Evolutionary conservation across 2,329 filamentous ascomycete species (phyloP).

Genomic region (Gnomoniopsis smithogilvyi): DNA sequence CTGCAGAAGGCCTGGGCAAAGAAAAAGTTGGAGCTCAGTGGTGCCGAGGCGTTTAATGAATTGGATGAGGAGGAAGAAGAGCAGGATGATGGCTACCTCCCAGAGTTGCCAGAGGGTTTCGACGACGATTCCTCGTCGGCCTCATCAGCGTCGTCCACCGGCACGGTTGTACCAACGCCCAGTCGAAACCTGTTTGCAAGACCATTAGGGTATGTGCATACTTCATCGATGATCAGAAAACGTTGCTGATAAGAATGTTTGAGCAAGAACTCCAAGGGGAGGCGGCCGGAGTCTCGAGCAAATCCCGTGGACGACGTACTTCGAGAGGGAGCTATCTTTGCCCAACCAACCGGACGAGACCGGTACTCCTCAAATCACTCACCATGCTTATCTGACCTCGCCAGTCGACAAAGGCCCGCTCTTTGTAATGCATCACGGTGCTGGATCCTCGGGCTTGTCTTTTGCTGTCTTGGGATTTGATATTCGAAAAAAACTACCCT

Average conservation of each 20-base stretch:
- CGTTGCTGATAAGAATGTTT: background rate
- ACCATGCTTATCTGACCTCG: slow-evolving; percentile 87
- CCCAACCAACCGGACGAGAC: slow-evolving; percentile 38
- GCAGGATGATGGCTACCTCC: slow-evolving; percentile 32
- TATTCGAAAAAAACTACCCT: slow-evolving; percentile 72
- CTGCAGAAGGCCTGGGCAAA: slow-evolving; percentile 77
- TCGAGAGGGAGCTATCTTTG: slow-evolving; percentile 81
- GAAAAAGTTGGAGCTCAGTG: slow-evolving; percentile 63
- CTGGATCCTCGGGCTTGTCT: slow-evolving; percentile 86
- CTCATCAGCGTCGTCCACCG: slow-evolving; percentile 88
- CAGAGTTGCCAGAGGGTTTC: slow-evolving; percentile 42
- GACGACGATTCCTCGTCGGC: slow-evolving; percentile 71
- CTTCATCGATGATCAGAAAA: background rate
- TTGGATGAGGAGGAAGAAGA: slow-evolving; percentile 46
- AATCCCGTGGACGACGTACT: slow-evolving; percentile 85
- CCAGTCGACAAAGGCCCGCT: slow-evolving; percentile 73
- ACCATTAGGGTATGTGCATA: slow-evolving; percentile 57
- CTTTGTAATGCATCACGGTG: slow-evolving; percentile 93
- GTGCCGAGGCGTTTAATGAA: slow-evolving; percentile 48
- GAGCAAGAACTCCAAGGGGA: slow-evolving; percentile 39
- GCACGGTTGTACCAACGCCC: slow-evolving; percentile 81
- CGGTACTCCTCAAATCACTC: slow-evolving; percentile 48
- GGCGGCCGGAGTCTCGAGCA: slow-evolving; percentile 56
- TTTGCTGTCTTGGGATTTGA: slow-evolving; percentile 81
- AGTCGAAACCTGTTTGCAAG: slow-evolving; percentile 71